A percentile compares a stretch with the other conserved stretches of the same genome.
These are phyloP conservation scores for Penicillium robsamsonii DNA, from an alignment of 495 filamentous ascomycete genomes.

Conservation along the genomic window DNA sequence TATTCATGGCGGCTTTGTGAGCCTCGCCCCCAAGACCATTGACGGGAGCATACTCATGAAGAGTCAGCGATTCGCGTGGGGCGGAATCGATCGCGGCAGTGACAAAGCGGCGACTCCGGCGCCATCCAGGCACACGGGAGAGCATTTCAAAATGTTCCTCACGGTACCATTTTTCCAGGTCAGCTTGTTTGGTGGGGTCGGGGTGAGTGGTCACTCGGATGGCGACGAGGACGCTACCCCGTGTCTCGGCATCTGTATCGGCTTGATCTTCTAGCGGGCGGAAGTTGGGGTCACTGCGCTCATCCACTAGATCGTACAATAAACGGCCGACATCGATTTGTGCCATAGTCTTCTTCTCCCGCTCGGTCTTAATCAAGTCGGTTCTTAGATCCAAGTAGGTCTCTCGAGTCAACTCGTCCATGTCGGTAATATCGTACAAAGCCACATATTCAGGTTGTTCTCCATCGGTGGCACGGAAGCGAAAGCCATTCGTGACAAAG, in stretches of 20 bases:
- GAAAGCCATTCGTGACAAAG: constrained; percentile 71
- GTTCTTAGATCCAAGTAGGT: constrained; percentile 67
- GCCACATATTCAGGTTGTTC: constrained; percentile 67
- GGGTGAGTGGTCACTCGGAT: constrained; percentile 57
- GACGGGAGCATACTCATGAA: constrained; percentile 67
- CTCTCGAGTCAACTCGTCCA: constrained; percentile 60
- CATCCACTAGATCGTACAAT: constrained; percentile 62
- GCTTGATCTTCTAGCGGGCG: constrained; percentile 54
- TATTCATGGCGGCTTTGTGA: constrained; percentile 58
- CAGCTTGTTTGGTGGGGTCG: constrained; percentile 50
- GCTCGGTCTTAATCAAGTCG: constrained; percentile 61
- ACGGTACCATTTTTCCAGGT: constrained; percentile 63
- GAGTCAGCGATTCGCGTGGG: constrained; percentile 55
- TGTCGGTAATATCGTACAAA: constrained; percentile 74
- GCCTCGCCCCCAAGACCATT: constrained; percentile 65
- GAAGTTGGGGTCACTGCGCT: constrained; percentile 52
- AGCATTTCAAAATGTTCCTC: constrained; percentile 73
- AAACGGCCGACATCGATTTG: constrained; percentile 69
- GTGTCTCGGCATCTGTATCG: constrained; percentile 52
- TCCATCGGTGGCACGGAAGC: constrained; percentile 66
- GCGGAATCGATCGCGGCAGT: constrained; percentile 55
- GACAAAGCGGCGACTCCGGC: constrained; percentile 62
- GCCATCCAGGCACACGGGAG: constrained; percentile 71
- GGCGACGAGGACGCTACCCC: constrained; percentile 60
- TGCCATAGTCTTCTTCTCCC: constrained; percentile 72